These are phyloP conservation scores for Amanita thiersii DNA, from an alignment of 768 basidiomycete species.

Conservation along the genomic window DNA sequence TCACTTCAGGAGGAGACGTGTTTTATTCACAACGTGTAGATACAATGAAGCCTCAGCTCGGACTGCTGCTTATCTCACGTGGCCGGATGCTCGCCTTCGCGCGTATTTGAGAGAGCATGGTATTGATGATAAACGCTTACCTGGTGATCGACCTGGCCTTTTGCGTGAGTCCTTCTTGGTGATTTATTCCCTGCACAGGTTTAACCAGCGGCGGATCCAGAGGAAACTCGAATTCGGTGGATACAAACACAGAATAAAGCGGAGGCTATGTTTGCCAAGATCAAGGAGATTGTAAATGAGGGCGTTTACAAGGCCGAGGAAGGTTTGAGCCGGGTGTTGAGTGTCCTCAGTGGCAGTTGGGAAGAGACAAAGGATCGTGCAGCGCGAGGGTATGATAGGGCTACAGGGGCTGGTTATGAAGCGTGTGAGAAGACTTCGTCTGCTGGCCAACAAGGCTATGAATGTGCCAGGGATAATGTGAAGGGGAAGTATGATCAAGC, in stretches of 20 bases:
- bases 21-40: constrained; percentile 21
- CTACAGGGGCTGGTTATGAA: constrained; percentile 8
- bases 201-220: constrained; percentile 25
- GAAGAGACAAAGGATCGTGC: constrained; percentile 22
- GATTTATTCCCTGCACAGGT: background rate
- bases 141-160: constrained; percentile 62
- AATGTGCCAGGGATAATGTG: constrained; percentile 1
- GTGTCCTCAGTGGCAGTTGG: constrained; percentile 35
- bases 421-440: constrained; percentile 7
- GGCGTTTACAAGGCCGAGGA: constrained; percentile 74
- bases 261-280: constrained; percentile 47
- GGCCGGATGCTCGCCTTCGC: constrained; percentile 91
- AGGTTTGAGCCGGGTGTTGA: constrained; percentile 43
- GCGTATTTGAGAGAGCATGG: constrained; percentile 80
- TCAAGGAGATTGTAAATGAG: constrained; percentile 58
- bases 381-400: constrained; percentile 16
- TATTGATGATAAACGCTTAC: constrained; percentile 60
- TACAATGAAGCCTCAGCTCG: constrained; percentile 36
- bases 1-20: background rate
- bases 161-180: constrained; percentile 40
- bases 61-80: constrained; percentile 65
- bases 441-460: background rate
- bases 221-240: constrained; percentile 76
- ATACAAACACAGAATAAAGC: constrained; percentile 53
- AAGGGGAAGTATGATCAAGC: constrained; percentile 16